Evolutionary conservation across 1,284 basidiomycete species (phyloP), one percentile per base, ranked within the genome.

Genomic region (Rhodotorula sp.): DNA sequence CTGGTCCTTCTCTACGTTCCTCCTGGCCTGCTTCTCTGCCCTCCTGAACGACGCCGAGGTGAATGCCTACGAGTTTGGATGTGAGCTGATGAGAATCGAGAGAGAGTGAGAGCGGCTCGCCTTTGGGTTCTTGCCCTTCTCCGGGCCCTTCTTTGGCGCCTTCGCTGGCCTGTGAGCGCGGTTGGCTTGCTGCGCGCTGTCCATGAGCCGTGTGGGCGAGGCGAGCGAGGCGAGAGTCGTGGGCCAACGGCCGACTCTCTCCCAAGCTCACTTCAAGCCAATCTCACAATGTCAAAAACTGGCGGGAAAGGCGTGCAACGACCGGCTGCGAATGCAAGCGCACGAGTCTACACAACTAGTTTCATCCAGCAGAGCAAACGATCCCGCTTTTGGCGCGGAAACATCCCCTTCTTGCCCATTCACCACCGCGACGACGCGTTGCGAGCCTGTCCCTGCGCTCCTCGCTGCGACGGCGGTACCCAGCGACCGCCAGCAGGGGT

Each of bases 1-100:
- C 81, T 99, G 95, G 79, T 97, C 92, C 68, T 89, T 87, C 79
- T 99, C 96, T 44, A 89, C 94, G 68, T 92, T 95, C 58, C 94
- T 85, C 24, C 94, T 85, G 20, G 92, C 93, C 79, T 94, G 90
- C 59, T 88, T 85, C 78, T 97, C 92, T 53, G 93, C 94, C 59
- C 88, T 84, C 67, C 91, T 86, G 76, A 91, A 92, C 44, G 94
- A 96, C 81, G 87, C 89, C 32, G 92, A 91, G 30, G 94, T 94
- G 81, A 99, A 99, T 4, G 96, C 86, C 83, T 85, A 66, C 10
- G 27, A 30, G 47, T 57, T 5, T 11, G 29, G 8, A 17, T 32
- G 15, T 24, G 36, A 49, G 46, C n/a, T 39, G 29, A 22, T 44
- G 39, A 44, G 39, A 17, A 8, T 15, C 7, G 39, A 10, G 39